Percentiles rank a stretch among this genome's conserved stretches.
These are phyloP conservation scores for Naumovozyma baii DNA, from an alignment of 805 yeast genomes.

Conservation along the genomic window DNA sequence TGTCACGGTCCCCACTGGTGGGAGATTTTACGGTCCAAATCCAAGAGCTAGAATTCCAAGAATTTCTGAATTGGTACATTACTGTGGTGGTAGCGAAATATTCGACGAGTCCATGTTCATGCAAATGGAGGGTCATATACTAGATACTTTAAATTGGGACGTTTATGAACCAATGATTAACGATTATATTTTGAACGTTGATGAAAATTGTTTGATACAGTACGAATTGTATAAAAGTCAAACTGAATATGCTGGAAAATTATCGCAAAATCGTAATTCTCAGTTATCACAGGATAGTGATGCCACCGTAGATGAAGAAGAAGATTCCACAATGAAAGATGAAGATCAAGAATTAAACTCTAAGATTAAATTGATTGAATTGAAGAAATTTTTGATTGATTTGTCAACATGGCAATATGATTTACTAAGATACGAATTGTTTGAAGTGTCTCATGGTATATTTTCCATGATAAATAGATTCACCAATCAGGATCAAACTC, in stretches of 20 bases:
- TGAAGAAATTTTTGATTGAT: constrained; percentile 44
- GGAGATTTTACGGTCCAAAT: constrained; percentile 58
- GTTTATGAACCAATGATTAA: constrained; percentile 53
- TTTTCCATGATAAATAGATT: constrained; percentile 24
- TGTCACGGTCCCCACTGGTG: constrained; percentile 43
- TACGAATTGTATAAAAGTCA: constrained; percentile 30
- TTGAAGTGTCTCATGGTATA: constrained; percentile 26
- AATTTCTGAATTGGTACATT: constrained; percentile 55
- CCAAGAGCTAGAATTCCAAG: constrained; percentile 69
- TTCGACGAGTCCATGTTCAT: constrained; percentile 51
- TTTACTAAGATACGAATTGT: constrained; percentile 28
- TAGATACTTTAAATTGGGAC: constrained; percentile 63
- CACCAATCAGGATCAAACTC: constrained; percentile 25
- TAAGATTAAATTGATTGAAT: constrained; percentile 34
- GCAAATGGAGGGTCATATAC: constrained; percentile 72
- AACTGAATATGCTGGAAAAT: constrained; percentile 20
- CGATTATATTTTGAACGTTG: constrained; percentile 37
- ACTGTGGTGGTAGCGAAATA: constrained; percentile 53
- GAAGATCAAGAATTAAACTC: constrained; percentile 25
- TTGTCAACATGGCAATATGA: constrained; percentile 39
- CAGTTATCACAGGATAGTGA: constrained; percentile 9
- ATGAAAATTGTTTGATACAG: constrained; percentile 36
- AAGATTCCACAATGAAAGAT: constrained; percentile 7
- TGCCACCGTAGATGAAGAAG: constrained; percentile 13
- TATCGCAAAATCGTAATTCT: constrained; percentile 9